Evolutionary conservation across 2,329 filamentous ascomycete species (phyloP).

Genomic region (Fusarium guadeloupense): DNA sequence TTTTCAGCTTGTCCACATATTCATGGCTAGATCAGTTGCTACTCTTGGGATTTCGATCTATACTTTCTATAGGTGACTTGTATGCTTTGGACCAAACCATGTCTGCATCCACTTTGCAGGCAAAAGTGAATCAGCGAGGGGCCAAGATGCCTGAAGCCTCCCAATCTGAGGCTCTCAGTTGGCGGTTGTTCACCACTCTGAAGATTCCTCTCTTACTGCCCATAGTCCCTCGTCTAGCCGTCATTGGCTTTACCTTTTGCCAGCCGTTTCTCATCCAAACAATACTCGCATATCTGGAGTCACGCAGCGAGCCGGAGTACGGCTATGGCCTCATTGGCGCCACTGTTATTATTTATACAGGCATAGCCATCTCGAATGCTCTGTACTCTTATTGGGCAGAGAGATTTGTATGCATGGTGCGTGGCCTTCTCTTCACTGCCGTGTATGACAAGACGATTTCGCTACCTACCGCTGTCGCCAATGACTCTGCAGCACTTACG

Average conservation of each 20-base stretch:
- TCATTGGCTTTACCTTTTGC: constrained; percentile 50
- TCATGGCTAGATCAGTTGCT: constrained; percentile 45
- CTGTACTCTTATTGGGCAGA: constrained; percentile 48
- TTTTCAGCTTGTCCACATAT: constrained; percentile 39
- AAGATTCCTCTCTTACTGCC: constrained; percentile 41
- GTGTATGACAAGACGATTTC: constrained; percentile 48
- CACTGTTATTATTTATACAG: constrained; percentile 44
- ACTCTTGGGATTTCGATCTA: background rate
- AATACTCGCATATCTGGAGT: constrained; percentile 45
- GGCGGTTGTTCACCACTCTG: background rate
- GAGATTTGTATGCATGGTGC: constrained; percentile 44
- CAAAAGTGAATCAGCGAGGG: background rate
- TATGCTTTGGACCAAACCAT: constrained; percentile 1
- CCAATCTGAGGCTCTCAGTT: background rate
- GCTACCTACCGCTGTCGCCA: constrained; percentile 16
- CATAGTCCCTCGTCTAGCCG: constrained; percentile 44
- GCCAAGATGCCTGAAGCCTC: too few species aligned
- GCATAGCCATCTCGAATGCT: constrained; percentile 47
- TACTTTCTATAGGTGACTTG: background rate
- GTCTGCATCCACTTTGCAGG: background rate
- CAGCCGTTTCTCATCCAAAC: constrained; percentile 52
- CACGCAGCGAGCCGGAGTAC: constrained; percentile 33
- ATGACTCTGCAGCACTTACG: constrained; percentile 48
- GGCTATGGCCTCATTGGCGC: constrained; percentile 50
- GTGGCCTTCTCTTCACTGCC: constrained; percentile 42